phyloP scores from a whole-genome alignment of 2,329 filamentous ascomycete genomes.

The Penicillium concentricum region DNA sequence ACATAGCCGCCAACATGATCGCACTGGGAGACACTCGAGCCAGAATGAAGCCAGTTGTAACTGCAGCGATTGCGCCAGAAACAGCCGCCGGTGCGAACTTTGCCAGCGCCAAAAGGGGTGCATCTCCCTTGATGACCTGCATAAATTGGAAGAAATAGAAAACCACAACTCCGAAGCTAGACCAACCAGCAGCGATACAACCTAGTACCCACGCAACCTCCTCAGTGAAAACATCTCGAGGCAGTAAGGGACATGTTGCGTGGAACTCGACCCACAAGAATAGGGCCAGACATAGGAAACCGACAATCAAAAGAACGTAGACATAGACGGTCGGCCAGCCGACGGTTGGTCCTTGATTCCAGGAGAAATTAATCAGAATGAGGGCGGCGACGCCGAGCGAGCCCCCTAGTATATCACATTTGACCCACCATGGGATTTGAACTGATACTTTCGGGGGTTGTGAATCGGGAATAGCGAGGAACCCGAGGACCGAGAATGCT shows the following conservation, averaged over 20 bases:
- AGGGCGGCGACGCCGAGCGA: constrained; percentile 49
- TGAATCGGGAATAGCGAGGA: constrained; percentile 20
- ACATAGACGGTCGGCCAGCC: constrained; percentile 59
- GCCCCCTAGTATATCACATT: constrained; percentile 33
- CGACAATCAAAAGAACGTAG: constrained; percentile 57
- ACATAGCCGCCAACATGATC: constrained; percentile 39
- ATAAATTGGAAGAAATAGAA: constrained; percentile 55
- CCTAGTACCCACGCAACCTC: constrained; percentile 57
- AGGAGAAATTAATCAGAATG: constrained; percentile 65
- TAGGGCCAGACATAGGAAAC: constrained; percentile 51
- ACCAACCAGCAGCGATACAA: constrained; percentile 56
- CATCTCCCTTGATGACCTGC: constrained; percentile 36
- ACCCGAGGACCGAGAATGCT: constrained; percentile 36
- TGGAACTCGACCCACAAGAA: constrained; percentile 56
- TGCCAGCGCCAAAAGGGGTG: constrained; percentile 31
- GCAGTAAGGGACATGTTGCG: constrained; percentile 55
- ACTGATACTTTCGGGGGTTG: not conserved
- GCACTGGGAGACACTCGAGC: constrained; percentile 29
- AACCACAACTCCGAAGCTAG: constrained; percentile 55
- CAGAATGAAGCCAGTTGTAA: constrained; percentile 37
- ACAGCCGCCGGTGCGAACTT: constrained; percentile 28
- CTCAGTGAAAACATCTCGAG: constrained; percentile 50
- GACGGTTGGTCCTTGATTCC: constrained; percentile 59
- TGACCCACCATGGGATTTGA: constrained; percentile 4
- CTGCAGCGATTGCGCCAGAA: constrained; percentile 34